Evolutionary conservation across 2,329 filamentous ascomycete genomes (phyloP).

Genomic region (Aspergillus melleus): DNA sequence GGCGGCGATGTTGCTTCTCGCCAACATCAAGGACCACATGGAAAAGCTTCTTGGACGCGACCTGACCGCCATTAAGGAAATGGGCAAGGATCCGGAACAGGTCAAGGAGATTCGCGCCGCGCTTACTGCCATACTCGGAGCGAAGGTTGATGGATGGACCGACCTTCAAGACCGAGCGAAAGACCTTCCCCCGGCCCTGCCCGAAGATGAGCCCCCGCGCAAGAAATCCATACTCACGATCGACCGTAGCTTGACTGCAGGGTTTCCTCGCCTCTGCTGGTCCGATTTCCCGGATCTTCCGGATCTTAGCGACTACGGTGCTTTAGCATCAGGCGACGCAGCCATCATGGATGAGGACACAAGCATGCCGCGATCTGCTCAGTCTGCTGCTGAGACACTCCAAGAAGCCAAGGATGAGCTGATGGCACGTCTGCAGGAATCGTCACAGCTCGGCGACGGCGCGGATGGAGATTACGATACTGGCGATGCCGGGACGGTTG

Average conservation of each 20-base stretch:
- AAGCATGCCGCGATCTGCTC: slow-evolving; percentile 47
- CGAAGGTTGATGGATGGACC: slow-evolving; percentile 47
- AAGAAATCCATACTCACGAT: slow-evolving; percentile 45
- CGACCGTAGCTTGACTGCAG: slow-evolving; percentile 41
- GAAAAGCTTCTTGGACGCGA: slow-evolving; percentile 47
- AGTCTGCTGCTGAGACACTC: slow-evolving; percentile 51
- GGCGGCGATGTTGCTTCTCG: slow-evolving; percentile 47
- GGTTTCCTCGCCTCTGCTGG: slow-evolving; percentile 44
- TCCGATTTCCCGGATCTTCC: slow-evolving; percentile 47
- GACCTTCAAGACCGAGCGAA: slow-evolving; percentile 42
- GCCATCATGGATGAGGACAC: slow-evolving; percentile 47
- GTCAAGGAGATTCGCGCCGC: slow-evolving; percentile 47
- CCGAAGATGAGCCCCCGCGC: slow-evolving; percentile 37
- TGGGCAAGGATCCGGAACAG: slow-evolving; percentile 47
- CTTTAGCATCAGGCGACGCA: slow-evolving; percentile 38
- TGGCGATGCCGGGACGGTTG: slow-evolving; percentile 42
- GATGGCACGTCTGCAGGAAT: slow-evolving; percentile 50
- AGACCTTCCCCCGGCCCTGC: slow-evolving; percentile 36
- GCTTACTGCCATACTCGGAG: slow-evolving; percentile 44
- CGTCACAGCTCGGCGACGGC: slow-evolving; percentile 42
- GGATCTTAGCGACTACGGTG: slow-evolving; percentile 43
- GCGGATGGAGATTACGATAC: slow-evolving; percentile 42
- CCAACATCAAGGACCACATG: slow-evolving; percentile 52
- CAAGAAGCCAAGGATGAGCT: slow-evolving; percentile 53
- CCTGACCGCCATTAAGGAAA: slow-evolving; percentile 46